A percentile compares a stretch with the other conserved stretches of the same genome.
These are phyloP conservation scores for Phaeoacremonium minimum DNA, from an alignment of 2,329 filamentous ascomycete genomes.

Conservation along the genomic window DNA sequence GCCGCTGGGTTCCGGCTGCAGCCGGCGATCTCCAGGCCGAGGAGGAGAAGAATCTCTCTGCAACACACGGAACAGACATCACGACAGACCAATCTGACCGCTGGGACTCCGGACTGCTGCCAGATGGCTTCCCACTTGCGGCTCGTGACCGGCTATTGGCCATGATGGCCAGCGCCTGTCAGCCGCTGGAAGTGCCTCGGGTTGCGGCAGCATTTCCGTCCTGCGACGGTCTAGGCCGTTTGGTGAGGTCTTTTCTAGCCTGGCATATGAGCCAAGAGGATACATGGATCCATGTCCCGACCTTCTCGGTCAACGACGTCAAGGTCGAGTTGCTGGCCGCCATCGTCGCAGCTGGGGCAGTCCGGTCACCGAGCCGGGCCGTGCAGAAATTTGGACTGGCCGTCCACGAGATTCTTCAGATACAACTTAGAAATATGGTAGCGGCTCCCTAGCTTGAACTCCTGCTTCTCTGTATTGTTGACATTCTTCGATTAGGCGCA, in stretches of 20 bases:
- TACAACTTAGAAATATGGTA: constrained; percentile 1
- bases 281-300: constrained; percentile 1
- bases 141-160: not conserved
- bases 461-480: not conserved
- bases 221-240: not conserved
- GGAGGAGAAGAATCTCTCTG: constrained; percentile 3
- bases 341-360: constrained; percentile 1
- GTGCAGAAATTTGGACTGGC: constrained; percentile 1
- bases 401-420: constrained; percentile 1
- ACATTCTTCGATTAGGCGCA: not conserved
- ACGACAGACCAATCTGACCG: not conserved
- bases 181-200: constrained; percentile 1
- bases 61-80: constrained; percentile 1
- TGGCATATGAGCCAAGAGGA: constrained; percentile 2
- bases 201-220: constrained; percentile 1
- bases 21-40: constrained; percentile 1
- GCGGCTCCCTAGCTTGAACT: not conserved
- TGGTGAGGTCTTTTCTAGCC: not conserved
- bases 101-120: constrained; percentile 1
- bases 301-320: constrained; percentile 1
- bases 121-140: not conserved
- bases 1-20: not conserved
- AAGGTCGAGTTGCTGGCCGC: constrained; percentile 1
- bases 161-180: constrained; percentile 1
- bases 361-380: constrained; percentile 1